Evolutionary conservation across 768 basidiomycete genomes (phyloP).

Genomic region (Russula dissimulans): DNA sequence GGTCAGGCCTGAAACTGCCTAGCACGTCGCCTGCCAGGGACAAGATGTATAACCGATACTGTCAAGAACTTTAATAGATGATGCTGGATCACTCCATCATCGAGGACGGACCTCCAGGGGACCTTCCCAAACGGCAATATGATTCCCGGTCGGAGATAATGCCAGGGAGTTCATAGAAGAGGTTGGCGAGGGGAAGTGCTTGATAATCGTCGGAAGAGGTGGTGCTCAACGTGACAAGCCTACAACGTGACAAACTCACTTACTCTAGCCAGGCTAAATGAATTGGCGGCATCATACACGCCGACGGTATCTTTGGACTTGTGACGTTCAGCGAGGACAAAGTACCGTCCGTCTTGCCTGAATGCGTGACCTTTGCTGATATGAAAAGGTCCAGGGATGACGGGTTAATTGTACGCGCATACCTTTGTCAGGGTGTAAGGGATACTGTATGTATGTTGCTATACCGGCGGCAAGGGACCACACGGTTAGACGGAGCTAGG

Average conservation of each 20-base stretch:
- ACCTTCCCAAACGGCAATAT: constrained; percentile 78
- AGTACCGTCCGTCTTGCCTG: constrained; percentile 72
- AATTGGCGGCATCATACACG: constrained; percentile 65
- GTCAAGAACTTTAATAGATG: not conserved
- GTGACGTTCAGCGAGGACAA: constrained; percentile 81
- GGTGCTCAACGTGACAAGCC: not conserved
- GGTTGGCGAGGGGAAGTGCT: constrained; percentile 84
- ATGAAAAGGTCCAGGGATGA: not conserved
- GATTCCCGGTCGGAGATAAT: constrained; percentile 67
- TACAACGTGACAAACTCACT: constrained; percentile 19
- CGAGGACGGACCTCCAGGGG: constrained; percentile 55
- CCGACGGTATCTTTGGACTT: constrained; percentile 83
- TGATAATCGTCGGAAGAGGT: constrained; percentile 3
- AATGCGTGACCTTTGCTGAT: constrained; percentile 57
- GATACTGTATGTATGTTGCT: constrained; percentile 81
- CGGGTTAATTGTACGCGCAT: constrained; percentile 10
- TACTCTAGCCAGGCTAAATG: constrained; percentile 68
- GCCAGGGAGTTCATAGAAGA: constrained; percentile 58
- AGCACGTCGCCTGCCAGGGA: constrained; percentile 56
- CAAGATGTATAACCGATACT: constrained; percentile 74
- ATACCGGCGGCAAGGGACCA: constrained; percentile 73
- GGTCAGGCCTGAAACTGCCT: constrained; percentile 58
- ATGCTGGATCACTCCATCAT: not conserved
- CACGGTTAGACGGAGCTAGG: constrained; percentile 72
- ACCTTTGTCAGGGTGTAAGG: constrained; percentile 77